Base-by-base conservation (phyloP, 768 basidiomycete genomes). In the Trametes punicea region DNA sequence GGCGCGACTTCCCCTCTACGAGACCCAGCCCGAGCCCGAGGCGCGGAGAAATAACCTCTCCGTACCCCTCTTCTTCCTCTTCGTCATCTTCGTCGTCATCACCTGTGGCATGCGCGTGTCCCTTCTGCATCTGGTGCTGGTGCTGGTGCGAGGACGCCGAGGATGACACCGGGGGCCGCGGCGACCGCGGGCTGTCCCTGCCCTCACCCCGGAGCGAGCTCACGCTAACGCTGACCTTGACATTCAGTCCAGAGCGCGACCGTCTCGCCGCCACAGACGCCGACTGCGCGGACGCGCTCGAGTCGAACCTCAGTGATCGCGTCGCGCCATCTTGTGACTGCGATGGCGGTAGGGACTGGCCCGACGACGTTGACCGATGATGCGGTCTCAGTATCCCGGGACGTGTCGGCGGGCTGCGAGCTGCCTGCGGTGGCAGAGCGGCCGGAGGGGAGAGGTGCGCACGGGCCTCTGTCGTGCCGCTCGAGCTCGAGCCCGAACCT, bases 361-460 rank as follows among this genome's bases (percentile, higher is more conserved):
- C 67, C 23, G 69, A 70, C 2, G 71, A 73, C 48, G 70, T 65
- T 16, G 77, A 74, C 25, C 73, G 71, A 29, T 66, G 69, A 41
- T 75, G 75, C 48, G 74, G 70, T 5, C 74, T 71, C n/a, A 76
- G 63, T 51, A 76, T 75, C 3, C 74, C 62, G 10, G 71, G 69
- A 23, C 74, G 71, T 26, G 66, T 46, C 15, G 72, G 65, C n/a
- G 70, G 70, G 23, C 70, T 67, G n/a, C 59, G 55, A 27, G 55
- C 51, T 6, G 40, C 57, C 21, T 51, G 51, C 23, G 42, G 38
- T 8, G 46, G 46, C 18, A 51, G 40, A 1, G 42, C 29, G 1
- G 41, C 34, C 2, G 50, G 49, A 5, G 50, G 42, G n/a, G 46
- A 38, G 4, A 49, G 2, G 36, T 41, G 18, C 20, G 11, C 51